Conservation (phyloP, 345 rosid species). For the Arabidopsis arenosa region DNA sequence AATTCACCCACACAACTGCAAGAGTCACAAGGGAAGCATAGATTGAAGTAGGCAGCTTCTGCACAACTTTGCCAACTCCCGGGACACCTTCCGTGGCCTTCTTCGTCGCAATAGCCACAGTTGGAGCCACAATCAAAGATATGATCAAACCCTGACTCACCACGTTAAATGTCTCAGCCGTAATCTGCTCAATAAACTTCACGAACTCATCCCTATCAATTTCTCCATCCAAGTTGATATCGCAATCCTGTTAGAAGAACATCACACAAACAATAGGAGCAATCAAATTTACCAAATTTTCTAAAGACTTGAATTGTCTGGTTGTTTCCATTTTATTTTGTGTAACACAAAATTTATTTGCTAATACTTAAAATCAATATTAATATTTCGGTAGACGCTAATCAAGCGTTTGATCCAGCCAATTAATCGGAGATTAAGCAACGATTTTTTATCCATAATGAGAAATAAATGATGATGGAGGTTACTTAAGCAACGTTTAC, state of each 20-base stretch:
- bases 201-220: conserved; percentile 77
- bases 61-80: conserved; percentile 81
- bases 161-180: conserved; percentile 63
- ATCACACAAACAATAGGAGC: background rate
- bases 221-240: conserved; percentile 79
- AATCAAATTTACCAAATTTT: no score
- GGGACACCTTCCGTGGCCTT: conserved; percentile 89
- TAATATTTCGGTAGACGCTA: no score
- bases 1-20: conserved; percentile 59
- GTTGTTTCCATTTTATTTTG: no score
- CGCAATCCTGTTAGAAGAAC: conserved; percentile 58
- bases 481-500: no score
- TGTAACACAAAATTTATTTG: no score
- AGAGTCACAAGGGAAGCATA: conserved; percentile 88
- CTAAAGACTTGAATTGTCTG: no score
- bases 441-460: no score
- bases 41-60: conserved; percentile 73
- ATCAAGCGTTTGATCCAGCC: no score
- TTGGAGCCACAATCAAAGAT: conserved; percentile 83
- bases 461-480: no score
- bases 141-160: conserved; percentile 85
- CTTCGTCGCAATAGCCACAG: conserved; percentile 91
- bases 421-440: no score
- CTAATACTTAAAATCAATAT: no score
- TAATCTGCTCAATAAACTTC: conserved; percentile 61